Base-by-base conservation (phyloP, 139 green algal species). In the Chlorella sp. region DNA sequence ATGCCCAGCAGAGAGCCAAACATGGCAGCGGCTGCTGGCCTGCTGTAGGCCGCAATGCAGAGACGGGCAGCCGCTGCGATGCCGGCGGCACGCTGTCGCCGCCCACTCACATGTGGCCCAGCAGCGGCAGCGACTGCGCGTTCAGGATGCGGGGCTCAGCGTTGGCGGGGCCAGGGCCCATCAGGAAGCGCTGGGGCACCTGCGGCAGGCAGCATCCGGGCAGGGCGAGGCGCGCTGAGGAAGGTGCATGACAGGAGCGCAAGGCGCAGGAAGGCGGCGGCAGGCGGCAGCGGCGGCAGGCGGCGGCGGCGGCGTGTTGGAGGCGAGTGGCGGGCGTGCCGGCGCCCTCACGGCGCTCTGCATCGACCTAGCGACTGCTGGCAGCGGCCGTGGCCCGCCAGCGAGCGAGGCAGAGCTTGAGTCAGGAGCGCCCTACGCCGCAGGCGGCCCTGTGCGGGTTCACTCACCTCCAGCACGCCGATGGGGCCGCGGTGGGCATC, bases 141-240 rank as follows among this genome's bases (percentile, higher is more conserved):
- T 88, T 88, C 73, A 98, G 91, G 36, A 98, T 89, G 23, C 95
- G 86, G 0, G 95, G 95, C 81, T 97, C 80, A 12, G 94, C 92
- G 78, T 98, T 98, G 63, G 93, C 92, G 11, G 95, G 95, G 9
- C 95, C 95, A 16, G 95, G 95, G 20, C 95, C 95, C 94, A 98
- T 98, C 56, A 98, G 87, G 34, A 95, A 89, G 25, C 95, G 89
- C 51, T 85, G 80, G 1, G 95, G 95, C 1, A 98, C 78, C 74
- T 87, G 74, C 63, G 51, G 51, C 17, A 34, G 25, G 23, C 7
- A 44, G 57, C 36, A 63, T 23, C 4, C 57, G 32, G 55, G 32
- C n/a, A 21, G 51, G 51, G 51, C 18, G 15, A 11, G 51, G 51
- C 51, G 9, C 9, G 51, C 47, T 34, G 30, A 28, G 44, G 2